phyloP scores from a whole-genome alignment of 179 eudicot genomes.

The Beta macrorhiza region DNA sequence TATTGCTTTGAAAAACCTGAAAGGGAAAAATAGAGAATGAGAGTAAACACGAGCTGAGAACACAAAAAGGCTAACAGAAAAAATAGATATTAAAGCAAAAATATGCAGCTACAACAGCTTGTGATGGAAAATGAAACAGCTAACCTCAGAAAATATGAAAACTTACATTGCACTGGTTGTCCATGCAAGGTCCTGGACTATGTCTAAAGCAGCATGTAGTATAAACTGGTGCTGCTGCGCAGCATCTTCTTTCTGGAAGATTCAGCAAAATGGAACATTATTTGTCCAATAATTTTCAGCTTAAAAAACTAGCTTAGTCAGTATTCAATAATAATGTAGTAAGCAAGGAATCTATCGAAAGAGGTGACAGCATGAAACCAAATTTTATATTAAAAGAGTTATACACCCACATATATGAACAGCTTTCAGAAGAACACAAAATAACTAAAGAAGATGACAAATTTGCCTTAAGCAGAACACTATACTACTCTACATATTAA shows the following conservation, averaged over 20 bases:
- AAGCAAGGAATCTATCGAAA: neutral
- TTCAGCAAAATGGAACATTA: conserved; percentile 4
- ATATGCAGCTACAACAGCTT: neutral
- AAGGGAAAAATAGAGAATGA: conserved; percentile 13
- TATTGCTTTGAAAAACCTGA: conserved; percentile 91
- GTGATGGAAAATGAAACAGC: neutral
- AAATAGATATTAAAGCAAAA: neutral
- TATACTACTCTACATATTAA: neutral
- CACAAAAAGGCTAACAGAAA: neutral
- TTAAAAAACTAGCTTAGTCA: conserved; percentile 5
- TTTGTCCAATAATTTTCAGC: conserved; percentile 5
- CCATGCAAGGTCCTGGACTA: conserved; percentile 98
- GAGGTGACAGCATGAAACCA: neutral
- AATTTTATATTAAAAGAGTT: too few relatives aligned
- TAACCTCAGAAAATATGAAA: neutral
- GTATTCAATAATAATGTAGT: too few relatives aligned
- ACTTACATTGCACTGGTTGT: conserved; percentile 95
- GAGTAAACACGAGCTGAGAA: conserved; percentile 6
- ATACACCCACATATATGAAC: neutral
- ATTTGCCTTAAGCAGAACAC: neutral
- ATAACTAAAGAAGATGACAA: neutral
- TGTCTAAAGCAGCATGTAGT: conserved; percentile 88
- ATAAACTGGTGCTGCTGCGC: conserved; percentile 97
- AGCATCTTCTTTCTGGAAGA: conserved; percentile 79
- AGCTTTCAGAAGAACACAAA: neutral